Evolutionary conservation across 225 moss, liverwort and hornwort genomes (phyloP).

Genomic region (Pseudoscleropodium purum): DNA sequence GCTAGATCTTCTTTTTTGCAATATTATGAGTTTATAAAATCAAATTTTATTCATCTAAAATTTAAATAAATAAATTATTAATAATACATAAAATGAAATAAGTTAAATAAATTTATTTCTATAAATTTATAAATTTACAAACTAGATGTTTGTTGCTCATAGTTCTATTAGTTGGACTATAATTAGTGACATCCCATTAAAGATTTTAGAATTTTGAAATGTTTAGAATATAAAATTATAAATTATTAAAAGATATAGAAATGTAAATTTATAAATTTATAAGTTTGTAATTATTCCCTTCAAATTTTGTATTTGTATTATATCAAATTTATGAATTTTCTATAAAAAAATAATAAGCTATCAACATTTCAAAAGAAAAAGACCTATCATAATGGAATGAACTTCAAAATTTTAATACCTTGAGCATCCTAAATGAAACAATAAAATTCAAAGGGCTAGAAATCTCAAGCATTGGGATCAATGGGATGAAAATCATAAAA

Average conservation of each 20-base stretch:
- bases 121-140: background rate
- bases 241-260: rapidly evolving
- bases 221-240: no score
- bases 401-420: background rate
- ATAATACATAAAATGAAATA: no score
- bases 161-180: rapidly evolving
- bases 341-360: background rate
- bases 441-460: background rate
- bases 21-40: no score
- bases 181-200: no score
- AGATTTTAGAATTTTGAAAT: background rate
- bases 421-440: background rate
- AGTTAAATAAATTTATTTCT: background rate
- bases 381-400: background rate
- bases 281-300: background rate
- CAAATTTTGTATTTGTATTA: rapidly evolving
- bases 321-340: background rate
- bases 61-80: background rate
- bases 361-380: background rate
- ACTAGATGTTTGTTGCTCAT: no score
- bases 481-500: background rate
- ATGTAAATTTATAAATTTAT: background rate
- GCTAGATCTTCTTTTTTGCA: background rate
- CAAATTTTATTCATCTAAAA: background rate
- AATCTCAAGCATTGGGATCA: background rate